Evolutionary conservation across 148 eudicot species (phyloP).

Genomic region (Rhododendron williamsianum): DNA sequence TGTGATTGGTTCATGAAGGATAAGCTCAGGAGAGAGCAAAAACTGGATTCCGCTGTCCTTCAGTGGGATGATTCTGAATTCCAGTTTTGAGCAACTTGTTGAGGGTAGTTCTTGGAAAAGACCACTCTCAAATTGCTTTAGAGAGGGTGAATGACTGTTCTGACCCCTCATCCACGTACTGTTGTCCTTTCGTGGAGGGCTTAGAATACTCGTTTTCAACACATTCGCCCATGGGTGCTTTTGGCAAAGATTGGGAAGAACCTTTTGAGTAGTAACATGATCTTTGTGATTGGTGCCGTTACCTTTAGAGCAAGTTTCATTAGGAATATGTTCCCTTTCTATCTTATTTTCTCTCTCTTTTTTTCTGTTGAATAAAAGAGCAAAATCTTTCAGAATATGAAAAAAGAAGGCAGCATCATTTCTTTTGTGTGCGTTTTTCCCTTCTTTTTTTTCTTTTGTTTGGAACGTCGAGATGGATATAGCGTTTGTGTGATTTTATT

Average conservation of each 20-base stretch:
- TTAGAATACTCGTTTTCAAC: not conserved
- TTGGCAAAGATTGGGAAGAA: not conserved
- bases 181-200: not conserved
- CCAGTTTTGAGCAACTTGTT: conserved; percentile 16
- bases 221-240: not conserved
- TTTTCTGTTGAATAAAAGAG: not conserved
- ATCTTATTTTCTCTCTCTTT: not conserved
- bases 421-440: not conserved
- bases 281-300: not conserved
- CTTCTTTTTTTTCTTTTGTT: not conserved
- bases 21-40: conserved; percentile 78
- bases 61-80: conserved; percentile 82
- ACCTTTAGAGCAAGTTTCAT: not conserved
- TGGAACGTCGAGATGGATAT: not conserved
- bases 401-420: not conserved
- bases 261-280: not conserved
- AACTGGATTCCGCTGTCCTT: conserved; percentile 74
- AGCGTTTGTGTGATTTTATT: not conserved
- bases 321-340: conserved; percentile 1
- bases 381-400: too few species aligned
- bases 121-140: not conserved
- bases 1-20: conserved; percentile 96
- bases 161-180: not conserved
- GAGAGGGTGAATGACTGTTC: not conserved
- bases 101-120: not conserved